Conservation (phyloP, 1,284 basidiomycete species). For the Cutaneotrichosporon sp. region DNA sequence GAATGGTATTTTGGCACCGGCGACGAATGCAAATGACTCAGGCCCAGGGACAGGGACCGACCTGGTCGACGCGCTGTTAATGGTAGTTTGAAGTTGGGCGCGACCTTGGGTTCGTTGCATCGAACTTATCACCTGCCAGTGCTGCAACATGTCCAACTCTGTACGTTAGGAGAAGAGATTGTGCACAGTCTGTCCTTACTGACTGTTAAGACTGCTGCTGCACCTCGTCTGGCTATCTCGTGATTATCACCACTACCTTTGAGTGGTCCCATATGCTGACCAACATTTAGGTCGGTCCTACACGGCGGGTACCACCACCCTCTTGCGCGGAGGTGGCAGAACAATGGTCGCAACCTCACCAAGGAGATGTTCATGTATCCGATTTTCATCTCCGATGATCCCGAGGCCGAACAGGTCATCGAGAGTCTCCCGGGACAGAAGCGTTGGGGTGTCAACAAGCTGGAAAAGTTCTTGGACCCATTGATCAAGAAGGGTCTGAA, state of each 20-base stretch:
- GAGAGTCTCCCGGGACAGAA: conserved; percentile 75
- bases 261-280: neutral
- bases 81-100: too few species aligned
- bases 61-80: too few species aligned
- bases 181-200: too few species aligned
- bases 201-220: conserved; percentile 11
- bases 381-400: conserved; percentile 91
- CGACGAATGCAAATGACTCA: too few species aligned
- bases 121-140: too few species aligned
- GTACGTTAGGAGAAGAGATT: neutral
- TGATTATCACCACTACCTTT: conserved; percentile 9
- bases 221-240: conserved; percentile 35
- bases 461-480: conserved; percentile 83
- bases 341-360: conserved; percentile 60
- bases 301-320: conserved; percentile 92
- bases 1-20: too few species aligned
- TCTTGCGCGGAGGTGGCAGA: conserved; percentile 77
- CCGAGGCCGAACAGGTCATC: conserved; percentile 72
- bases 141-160: neutral
- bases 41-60: too few species aligned
- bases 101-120: too few species aligned
- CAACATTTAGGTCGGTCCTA: conserved; percentile 60
- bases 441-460: conserved; percentile 87
- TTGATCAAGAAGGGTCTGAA: conserved; percentile 82
- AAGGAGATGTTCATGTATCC: conserved; percentile 97